Evolutionary conservation across 306 rosid species (phyloP).

Genomic region (Dalbergia oliveri): DNA sequence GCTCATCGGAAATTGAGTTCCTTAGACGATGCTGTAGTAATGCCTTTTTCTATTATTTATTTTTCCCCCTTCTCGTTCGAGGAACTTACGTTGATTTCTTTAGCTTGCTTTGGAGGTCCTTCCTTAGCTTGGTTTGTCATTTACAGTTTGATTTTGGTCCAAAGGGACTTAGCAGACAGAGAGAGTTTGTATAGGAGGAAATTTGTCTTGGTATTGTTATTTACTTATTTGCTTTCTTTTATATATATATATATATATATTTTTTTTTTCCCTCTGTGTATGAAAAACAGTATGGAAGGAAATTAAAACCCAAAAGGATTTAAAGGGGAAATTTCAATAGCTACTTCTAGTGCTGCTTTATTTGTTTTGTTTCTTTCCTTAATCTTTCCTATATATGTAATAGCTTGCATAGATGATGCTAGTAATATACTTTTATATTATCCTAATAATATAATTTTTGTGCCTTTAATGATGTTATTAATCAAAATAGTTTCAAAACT

Average conservation of each 20-base stretch:
- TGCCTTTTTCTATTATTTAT: background rate
- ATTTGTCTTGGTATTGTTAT: constrained; percentile 50
- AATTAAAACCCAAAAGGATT: constrained; percentile 40
- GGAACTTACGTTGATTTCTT: constrained; percentile 33
- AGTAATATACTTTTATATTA: background rate
- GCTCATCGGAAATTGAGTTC: constrained; percentile 8
- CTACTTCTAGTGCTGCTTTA: background rate
- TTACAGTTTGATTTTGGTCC: constrained; percentile 68
- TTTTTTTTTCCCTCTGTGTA: constrained; percentile 23
- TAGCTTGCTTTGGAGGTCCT: background rate
- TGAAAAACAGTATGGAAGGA: constrained; percentile 35
- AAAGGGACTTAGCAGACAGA: constrained; percentile 69
- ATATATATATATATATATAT: too few relatives aligned
- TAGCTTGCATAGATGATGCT: background rate
- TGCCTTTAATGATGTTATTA: background rate
- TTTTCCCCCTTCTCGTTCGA: background rate
- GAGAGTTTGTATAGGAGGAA: constrained; percentile 85
- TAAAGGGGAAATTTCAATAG: constrained; percentile 30
- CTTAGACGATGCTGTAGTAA: constrained; percentile 41
- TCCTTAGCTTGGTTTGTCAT: constrained; percentile 47
- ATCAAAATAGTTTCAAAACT: constrained; percentile 15
- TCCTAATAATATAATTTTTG: too few relatives aligned
- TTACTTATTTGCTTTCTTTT: constrained; percentile 45
- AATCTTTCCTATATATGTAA: background rate
- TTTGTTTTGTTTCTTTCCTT: background rate